Percentiles rank a stretch among this genome's conserved stretches.
These are phyloP conservation scores for Metarhizium robertsii DNA, from an alignment of 2,329 filamentous ascomycete genomes.

Conservation along the genomic window DNA sequence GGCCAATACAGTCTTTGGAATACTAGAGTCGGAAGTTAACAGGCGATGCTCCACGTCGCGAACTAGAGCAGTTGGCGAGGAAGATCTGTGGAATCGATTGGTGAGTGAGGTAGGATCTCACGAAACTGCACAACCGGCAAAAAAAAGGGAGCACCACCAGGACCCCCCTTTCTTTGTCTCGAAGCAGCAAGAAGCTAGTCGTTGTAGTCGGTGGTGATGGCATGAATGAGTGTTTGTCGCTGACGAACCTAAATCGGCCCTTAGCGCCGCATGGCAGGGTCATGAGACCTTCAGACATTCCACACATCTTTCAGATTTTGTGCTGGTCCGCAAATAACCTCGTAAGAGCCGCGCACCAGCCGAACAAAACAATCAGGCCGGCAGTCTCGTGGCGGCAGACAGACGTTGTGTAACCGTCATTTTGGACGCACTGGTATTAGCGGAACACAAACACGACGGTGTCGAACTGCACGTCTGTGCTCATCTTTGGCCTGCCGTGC, in stretches of 20 bases:
- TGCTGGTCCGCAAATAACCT: constrained; percentile 6
- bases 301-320: constrained; percentile 8
- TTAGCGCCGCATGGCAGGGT: constrained; percentile 21
- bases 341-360: constrained; percentile 6
- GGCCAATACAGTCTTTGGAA: neutral
- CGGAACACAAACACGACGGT: neutral
- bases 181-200: neutral
- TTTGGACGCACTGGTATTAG: neutral
- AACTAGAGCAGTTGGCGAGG: constrained; percentile 9
- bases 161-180: constrained; percentile 1
- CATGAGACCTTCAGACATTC: constrained; percentile 20
- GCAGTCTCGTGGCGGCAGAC: neutral
- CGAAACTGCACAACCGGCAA: constrained; percentile 7
- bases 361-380: neutral
- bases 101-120: neutral
- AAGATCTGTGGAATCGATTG: constrained; percentile 1
- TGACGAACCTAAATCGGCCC: constrained; percentile 10
- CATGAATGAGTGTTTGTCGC: neutral
- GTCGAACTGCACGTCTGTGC: neutral
- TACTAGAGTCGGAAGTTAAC: constrained; percentile 3
- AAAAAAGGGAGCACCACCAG: neutral
- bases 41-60: constrained; percentile 10
- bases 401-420: neutral
- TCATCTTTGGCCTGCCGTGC: neutral
- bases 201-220: neutral